Evolutionary conservation across 257 asterid genomes (phyloP).

Genomic region (Lithospermum erythrorhizon): DNA sequence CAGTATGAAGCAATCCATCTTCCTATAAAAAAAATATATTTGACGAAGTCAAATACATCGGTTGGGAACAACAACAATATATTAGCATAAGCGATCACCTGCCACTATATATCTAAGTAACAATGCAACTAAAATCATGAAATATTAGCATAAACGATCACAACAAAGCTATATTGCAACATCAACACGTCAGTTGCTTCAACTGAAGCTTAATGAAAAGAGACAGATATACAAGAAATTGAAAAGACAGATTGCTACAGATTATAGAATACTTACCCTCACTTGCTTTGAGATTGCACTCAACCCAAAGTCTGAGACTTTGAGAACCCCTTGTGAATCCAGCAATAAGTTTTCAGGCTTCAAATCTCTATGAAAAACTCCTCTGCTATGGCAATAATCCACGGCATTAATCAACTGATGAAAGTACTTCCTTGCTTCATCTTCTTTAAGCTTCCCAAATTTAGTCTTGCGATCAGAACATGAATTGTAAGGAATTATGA

Average conservation of each 20-base stretch:
- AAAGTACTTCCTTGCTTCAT: slow-evolving; percentile 53
- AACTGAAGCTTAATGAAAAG: no score
- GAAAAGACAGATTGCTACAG: neutral
- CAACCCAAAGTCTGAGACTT: slow-evolving; percentile 77
- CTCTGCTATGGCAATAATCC: slow-evolving; percentile 87
- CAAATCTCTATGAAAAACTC: slow-evolving; percentile 73
- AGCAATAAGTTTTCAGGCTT: slow-evolving; percentile 85
- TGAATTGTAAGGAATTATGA: slow-evolving; percentile 3
- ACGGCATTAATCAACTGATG: slow-evolving; percentile 83
- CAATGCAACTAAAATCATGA: no score
- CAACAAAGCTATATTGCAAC: no score
- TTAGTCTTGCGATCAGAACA: slow-evolving; percentile 35
- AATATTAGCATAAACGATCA: no score
- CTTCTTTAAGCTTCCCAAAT: slow-evolving; percentile 62
- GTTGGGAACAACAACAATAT: no score
- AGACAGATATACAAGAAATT: no score
- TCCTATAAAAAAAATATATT: slow-evolving; percentile 28
- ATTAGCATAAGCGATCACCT: no score
- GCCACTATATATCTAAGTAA: no score
- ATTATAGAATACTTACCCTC: slow-evolving; percentile 32
- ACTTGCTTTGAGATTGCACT: slow-evolving; percentile 74
- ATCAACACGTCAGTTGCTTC: no score
- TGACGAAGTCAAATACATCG: neutral
- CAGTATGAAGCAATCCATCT: slow-evolving; percentile 76
- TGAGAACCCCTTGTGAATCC: slow-evolving; percentile 50